Base-by-base conservation (phyloP, 2,329 filamentous ascomycete genomes). In the Coniochaeta hoffmannii region DNA sequence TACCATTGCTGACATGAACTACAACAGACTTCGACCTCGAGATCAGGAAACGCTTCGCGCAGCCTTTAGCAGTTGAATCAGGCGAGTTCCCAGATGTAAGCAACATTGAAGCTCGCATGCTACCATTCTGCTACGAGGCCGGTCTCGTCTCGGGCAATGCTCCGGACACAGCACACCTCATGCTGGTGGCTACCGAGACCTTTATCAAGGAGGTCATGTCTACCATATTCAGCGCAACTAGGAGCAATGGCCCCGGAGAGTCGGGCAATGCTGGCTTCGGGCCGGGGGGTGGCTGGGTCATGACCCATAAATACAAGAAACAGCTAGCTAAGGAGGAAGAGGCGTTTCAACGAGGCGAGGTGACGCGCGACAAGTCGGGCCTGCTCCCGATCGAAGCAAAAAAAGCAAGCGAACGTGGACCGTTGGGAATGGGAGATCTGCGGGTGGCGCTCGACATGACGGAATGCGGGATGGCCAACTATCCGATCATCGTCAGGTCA, bases 341-440 rank as follows among this genome's bases (percentile, higher is more conserved):
- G 44, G 81, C 83, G 0, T 85, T 82, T 26, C 79, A 84, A 38
- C 78, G 83, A n/a, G 90, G 91, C 4, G 88, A 92, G 62, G 69
- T 95, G 1, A 76, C 81, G 17, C 80, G 89, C 61, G 89, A 91
- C 57, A 86, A 88, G 57, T 86, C 82, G 50, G 91, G 91, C 1
- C 71, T 96, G 28, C 73, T 97, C 6, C 93, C 92, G 0, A 75
- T 91, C 34, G 91, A 97, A 69, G 83, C 88, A 3, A 90, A 88
- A 66, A 86, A 87, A 54, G 86, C 88, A 15, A 82, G 82, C 55
- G 83, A 87, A 62, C 79, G 90, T 36, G 81, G 85, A 6, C 83
- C 89, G 1, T 71, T 97, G 1, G 85, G 85, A 14, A 87, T 93
- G 73, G 83, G 86, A 17, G 93, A 97, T 68, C 71, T 97, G 50